A percentile compares a stretch with the other conserved stretches of the same genome.
These are phyloP conservation scores for Aspergillus tanneri DNA, from an alignment of 2,329 filamentous ascomycete genomes.

Conservation along the genomic window DNA sequence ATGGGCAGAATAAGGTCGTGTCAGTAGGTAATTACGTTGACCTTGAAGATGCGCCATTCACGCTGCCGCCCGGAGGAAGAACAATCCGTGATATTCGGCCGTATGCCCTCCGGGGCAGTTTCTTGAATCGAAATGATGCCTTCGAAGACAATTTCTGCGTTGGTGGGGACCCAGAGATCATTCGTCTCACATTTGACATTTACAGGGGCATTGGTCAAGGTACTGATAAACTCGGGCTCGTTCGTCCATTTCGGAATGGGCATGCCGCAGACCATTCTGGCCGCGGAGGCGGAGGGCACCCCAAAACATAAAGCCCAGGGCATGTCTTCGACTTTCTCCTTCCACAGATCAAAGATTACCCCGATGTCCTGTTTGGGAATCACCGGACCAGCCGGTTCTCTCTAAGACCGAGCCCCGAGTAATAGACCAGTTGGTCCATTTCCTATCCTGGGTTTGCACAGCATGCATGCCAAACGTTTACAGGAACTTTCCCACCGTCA, in stretches of 20 bases:
- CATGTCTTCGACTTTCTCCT: conserved; percentile 20
- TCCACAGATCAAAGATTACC: conserved; percentile 21
- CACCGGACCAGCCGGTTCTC: conserved; percentile 17
- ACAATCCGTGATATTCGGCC: conserved; percentile 23
- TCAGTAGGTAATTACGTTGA: conserved; percentile 22
- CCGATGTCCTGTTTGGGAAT: conserved; percentile 24
- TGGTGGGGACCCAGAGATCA: conserved; percentile 19
- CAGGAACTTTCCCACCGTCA: conserved; percentile 21
- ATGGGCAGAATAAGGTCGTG: conserved; percentile 20
- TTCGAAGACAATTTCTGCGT: conserved; percentile 24
- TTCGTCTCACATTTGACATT: conserved; percentile 25
- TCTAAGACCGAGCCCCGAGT: conserved; percentile 22
- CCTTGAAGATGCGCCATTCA: conserved; percentile 18
- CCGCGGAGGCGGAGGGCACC: conserved; percentile 21
- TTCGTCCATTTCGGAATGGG: conserved; percentile 15
- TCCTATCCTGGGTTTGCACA: conserved; percentile 21
- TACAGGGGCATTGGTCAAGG: conserved; percentile 17
- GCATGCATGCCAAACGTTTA: conserved; percentile 22
- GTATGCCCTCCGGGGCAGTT: conserved; percentile 22
- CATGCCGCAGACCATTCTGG: conserved; percentile 19
- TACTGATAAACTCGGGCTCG: conserved; percentile 15
- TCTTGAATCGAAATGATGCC: conserved; percentile 19
- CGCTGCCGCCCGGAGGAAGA: conserved; percentile 14
- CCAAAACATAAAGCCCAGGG: conserved; percentile 23
- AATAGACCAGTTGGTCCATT: conserved; percentile 24